phyloP scores from a whole-genome alignment of 768 basidiomycete species.

The Tylopilus felleus region DNA sequence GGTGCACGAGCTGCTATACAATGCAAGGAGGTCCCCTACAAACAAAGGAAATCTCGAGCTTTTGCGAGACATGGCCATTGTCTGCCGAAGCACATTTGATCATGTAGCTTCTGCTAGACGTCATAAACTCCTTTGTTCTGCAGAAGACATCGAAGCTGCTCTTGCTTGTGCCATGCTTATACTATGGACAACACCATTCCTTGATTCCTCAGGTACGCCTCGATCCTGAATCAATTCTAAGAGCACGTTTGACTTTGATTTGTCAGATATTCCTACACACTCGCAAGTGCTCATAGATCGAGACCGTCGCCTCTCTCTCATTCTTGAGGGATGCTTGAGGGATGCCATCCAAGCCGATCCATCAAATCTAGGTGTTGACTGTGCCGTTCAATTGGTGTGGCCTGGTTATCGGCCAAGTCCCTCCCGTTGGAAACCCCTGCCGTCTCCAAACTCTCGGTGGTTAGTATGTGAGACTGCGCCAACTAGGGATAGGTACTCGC shows the following conservation, averaged over 20 bases:
- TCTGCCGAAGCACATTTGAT: slow-evolving; percentile 38
- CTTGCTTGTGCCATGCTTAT: slow-evolving; percentile 27
- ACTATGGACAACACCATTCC: slow-evolving; percentile 25
- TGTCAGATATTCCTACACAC: not conserved
- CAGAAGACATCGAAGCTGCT: slow-evolving; percentile 23
- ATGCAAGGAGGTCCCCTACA: slow-evolving; percentile 5
- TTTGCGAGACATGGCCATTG: slow-evolving; percentile 36
- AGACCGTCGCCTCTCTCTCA: slow-evolving; percentile 29
- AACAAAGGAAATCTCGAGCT: slow-evolving; percentile 20
- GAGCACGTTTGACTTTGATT: not conserved
- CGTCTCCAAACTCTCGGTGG: slow-evolving; percentile 21
- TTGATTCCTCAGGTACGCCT: not conserved
- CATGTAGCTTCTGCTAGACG: slow-evolving; percentile 14
- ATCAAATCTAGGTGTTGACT: slow-evolving; percentile 12
- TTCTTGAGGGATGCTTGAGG: slow-evolving; percentile 14
- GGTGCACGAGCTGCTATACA: slow-evolving; percentile 33
- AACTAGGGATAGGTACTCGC: slow-evolving; percentile 10
- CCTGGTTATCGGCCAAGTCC: slow-evolving; percentile 22
- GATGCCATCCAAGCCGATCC: not conserved
- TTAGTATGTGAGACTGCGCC: slow-evolving; percentile 16
- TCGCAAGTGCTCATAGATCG: slow-evolving; percentile 26
- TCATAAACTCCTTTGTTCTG: slow-evolving; percentile 8
- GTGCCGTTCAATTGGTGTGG: slow-evolving; percentile 22
- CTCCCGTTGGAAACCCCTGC: slow-evolving; percentile 14
- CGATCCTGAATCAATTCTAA: not conserved